Percentiles rank a stretch among this genome's conserved stretches.
Conservation (phyloP, 2,329 filamentous ascomycete genomes). For the Hypoxylon sp. region DNA sequence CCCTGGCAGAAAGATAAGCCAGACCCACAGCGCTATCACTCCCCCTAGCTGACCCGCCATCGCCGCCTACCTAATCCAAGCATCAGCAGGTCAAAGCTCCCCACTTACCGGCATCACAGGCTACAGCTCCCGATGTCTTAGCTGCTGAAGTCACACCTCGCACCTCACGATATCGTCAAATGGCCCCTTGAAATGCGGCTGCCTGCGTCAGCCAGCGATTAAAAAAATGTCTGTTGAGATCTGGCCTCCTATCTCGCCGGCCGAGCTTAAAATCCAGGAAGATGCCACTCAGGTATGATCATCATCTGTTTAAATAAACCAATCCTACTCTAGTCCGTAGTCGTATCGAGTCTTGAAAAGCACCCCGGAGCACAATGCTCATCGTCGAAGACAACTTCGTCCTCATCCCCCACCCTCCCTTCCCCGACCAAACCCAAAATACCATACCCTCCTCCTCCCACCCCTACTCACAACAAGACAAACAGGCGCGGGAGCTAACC, state of each 20-base stretch:
- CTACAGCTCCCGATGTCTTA: slow-evolving; percentile 14
- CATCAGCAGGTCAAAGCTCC: slow-evolving; percentile 21
- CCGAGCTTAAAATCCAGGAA: slow-evolving; percentile 64
- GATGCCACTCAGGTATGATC: slow-evolving; percentile 64
- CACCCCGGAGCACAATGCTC: slow-evolving; percentile 47
- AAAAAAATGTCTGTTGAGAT: slow-evolving; percentile 70
- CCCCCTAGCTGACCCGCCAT: slow-evolving; percentile 5
- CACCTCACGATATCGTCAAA: slow-evolving; percentile 28
- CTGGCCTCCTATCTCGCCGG: slow-evolving; percentile 67
- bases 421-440: slow-evolving; percentile 1
- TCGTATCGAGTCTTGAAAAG: background rate
- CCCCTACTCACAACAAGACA: slow-evolving; percentile 36
- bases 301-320: background rate
- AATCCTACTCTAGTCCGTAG: background rate
- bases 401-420: slow-evolving; percentile 40
- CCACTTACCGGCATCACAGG: slow-evolving; percentile 28
- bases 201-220: slow-evolving; percentile 43
- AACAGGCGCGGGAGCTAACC: slow-evolving; percentile 61
- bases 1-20: slow-evolving; percentile 23
- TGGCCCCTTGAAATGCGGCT: slow-evolving; percentile 45
- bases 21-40: slow-evolving; percentile 24
- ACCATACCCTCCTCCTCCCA: background rate
- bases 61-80: slow-evolving; percentile 26
- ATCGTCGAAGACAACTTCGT: slow-evolving; percentile 50
- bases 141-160: background rate